Conservation (phyloP, 805 yeast species). For the Myxozyma nipponensis region DNA sequence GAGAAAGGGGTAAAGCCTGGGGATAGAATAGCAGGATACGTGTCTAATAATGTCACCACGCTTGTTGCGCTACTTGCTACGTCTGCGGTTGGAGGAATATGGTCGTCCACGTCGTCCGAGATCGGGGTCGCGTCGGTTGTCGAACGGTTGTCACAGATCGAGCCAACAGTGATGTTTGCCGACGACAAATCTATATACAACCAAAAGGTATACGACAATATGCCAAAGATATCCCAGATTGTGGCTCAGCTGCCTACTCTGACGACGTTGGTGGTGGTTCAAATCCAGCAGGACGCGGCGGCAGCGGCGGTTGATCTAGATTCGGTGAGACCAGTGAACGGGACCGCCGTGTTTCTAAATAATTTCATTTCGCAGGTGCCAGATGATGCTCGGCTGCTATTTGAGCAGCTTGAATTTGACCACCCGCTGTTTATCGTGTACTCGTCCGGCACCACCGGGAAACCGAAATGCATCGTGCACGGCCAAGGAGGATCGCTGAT, state of each 20-base stretch:
- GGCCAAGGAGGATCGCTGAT: slow-evolving; percentile 29
- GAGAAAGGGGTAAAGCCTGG: slow-evolving; percentile 24
- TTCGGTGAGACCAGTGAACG: slow-evolving; percentile 8
- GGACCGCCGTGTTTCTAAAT: neutral
- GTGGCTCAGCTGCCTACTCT: slow-evolving; percentile 15
- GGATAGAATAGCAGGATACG: slow-evolving; percentile 30
- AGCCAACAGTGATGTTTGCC: slow-evolving; percentile 26
- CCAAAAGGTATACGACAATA: slow-evolving; percentile 25
- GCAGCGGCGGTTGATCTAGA: slow-evolving; percentile 5
- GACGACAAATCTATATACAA: slow-evolving; percentile 29
- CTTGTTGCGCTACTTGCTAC: slow-evolving; percentile 27
- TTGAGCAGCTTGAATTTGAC: slow-evolving; percentile 29
- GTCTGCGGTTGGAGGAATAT: slow-evolving; percentile 29
- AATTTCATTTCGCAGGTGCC: slow-evolving; percentile 7
- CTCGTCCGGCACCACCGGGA: slow-evolving; percentile 31
- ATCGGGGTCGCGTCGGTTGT: slow-evolving; percentile 28
- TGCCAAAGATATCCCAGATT: slow-evolving; percentile 23
- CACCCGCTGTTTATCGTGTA: slow-evolving; percentile 29
- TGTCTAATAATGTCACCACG: slow-evolving; percentile 27
- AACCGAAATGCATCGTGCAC: slow-evolving; percentile 31
- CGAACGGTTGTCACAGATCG: slow-evolving; percentile 28
- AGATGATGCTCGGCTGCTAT: slow-evolving; percentile 9
- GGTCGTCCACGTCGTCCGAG: slow-evolving; percentile 31
- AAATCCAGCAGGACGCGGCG: slow-evolving; percentile 2
- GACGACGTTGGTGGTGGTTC: slow-evolving; percentile 16